Base-by-base conservation (phyloP, 345 rosid genomes). In the Erodium maritimum region DNA sequence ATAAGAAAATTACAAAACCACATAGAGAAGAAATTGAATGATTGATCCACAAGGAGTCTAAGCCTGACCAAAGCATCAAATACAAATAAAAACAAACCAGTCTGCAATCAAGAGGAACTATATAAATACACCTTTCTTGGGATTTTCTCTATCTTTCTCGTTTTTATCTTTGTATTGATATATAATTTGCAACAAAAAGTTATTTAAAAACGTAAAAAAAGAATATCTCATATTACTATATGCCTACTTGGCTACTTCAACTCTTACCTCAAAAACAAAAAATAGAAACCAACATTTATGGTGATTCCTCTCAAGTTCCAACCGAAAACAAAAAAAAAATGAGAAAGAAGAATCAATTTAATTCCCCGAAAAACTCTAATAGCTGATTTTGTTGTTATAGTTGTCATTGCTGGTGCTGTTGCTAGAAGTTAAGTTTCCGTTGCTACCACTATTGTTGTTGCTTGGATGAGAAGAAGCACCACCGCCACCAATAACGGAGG, bases 401-500 rank as follows among this genome's bases (percentile, higher is more conserved):
- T 66, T 70, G 37, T 61, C 69, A 64, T 69, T 71, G 63, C 65
- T 68, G 37, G 55, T 64, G 66, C 62, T 66, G 13, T 67, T 55
- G 1, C 51, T 48, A 33, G 58, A 23, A 1, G 52, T 9, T 2
- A 46, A 25, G 21, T 34, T 23, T 6, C 48, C 54, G 25, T 22
- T 71, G 54, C 56, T 56, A 54, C 51, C 66, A 68, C 63, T 72
- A 53, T 59, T 73, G 62, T 58, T 61, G 24, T 59, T 68, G 58
- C 42, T 67, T 16, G 72, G 64, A 23, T 59, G 75, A 22, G 77
- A 29, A 3, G 34, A 3, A 3, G 34, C 34, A 29, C 34, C 34
- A 29, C 34, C 55, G 22, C 70, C 72, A 10, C 84, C 79, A 9
- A 85, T 82, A 33, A 85, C 72, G 18, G 86, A 73, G 20, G 79